Base-by-base conservation (phyloP, 2,329 filamentous ascomycete species). In the Neofusicoccum sp. region DNA sequence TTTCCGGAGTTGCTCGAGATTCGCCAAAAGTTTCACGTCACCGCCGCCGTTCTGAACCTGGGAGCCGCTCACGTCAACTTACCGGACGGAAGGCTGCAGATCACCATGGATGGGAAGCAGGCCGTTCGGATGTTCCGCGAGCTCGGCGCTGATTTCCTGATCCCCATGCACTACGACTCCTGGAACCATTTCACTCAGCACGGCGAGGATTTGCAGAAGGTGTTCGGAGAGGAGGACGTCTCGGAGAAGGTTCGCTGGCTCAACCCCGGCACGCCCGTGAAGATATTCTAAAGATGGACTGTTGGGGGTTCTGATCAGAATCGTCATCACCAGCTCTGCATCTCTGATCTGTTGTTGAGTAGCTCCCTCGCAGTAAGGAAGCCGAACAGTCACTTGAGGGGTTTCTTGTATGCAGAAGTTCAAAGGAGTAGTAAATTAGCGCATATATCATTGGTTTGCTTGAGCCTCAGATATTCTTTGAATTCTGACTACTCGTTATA, bases 141-240 rank as follows among this genome's bases (percentile, higher is more conserved):
- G 2, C 67, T 81, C 9, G 67, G 68, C 14, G 76, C 76, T 0
- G 78, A 81, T 47, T 59, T 74, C 2, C 62, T 81, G 9, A 71
- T 82, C 1, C 79, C 78, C 0, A 77, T 83, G 74, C 79, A 82
- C 61, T 82, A 71, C 58, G 78, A 82, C 51, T 71, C 70, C 1
- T 82, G 79, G 79, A 66, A 64, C 0, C 79, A 81, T 73, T 45
- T 71, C 65, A 11, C 75, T 79, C 3, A 84, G 66, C 0, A 79
- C 77, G n/a, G 73, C 69, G 7, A 82, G 24, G 57, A 36, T 9
- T 26, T 60, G 45, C 9, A n/a, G 28, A n/a, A 16, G 26, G 57
- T 24, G 2, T 60, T 60, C 16, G 45, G n/a, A 36, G 57, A 40
- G 34, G 57, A 51, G 36, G 45, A 45, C 7, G 30, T 60, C 6